Percentiles rank a stretch among this genome's conserved stretches.
These are phyloP conservation scores for Veloporphyrellus conicus DNA, from an alignment of 1,284 basidiomycete genomes.

Conservation along the genomic window DNA sequence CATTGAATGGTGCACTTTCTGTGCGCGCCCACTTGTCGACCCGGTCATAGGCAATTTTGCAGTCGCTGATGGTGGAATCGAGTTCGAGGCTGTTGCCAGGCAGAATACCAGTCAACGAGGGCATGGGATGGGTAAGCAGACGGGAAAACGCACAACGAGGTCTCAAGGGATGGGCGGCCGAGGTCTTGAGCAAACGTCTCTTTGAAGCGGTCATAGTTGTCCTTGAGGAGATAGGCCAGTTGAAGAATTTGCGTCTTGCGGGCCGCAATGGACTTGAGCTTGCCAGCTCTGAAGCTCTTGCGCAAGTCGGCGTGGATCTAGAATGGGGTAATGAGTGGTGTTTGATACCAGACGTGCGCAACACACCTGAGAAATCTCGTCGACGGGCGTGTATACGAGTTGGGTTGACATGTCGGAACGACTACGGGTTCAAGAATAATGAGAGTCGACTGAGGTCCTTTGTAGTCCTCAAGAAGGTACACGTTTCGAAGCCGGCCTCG, in stretches of 20 bases:
- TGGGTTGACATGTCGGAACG: conserved; percentile 19
- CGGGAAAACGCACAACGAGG: conserved; percentile 47
- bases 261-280: conserved; percentile 54
- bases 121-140: not conserved
- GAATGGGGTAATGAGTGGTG: not conserved
- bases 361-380: conserved; percentile 40
- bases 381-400: conserved; percentile 35
- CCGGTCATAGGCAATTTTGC: conserved; percentile 59
- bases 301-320: conserved; percentile 54
- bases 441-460: too few relatives aligned
- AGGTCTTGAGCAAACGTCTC: conserved; percentile 55
- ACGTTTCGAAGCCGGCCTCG: too few relatives aligned
- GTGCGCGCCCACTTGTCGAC: conserved; percentile 76
- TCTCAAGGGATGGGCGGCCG: conserved; percentile 53
- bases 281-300: conserved; percentile 54
- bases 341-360: too few relatives aligned
- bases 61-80: conserved; percentile 52
- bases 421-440: too few relatives aligned
- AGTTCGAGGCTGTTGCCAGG: conserved; percentile 51
- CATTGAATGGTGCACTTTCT: conserved; percentile 54
- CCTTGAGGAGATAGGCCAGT: conserved; percentile 62
- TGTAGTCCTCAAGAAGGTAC: too few relatives aligned
- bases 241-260: conserved; percentile 66
- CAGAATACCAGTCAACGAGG: not conserved
- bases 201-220: conserved; percentile 55